A percentile compares a stretch with the other conserved stretches of the same genome.
Evolutionary conservation across 108 stramenopile species (phyloP).

Genomic region (Pseudonitzschia delicatissima): DNA sequence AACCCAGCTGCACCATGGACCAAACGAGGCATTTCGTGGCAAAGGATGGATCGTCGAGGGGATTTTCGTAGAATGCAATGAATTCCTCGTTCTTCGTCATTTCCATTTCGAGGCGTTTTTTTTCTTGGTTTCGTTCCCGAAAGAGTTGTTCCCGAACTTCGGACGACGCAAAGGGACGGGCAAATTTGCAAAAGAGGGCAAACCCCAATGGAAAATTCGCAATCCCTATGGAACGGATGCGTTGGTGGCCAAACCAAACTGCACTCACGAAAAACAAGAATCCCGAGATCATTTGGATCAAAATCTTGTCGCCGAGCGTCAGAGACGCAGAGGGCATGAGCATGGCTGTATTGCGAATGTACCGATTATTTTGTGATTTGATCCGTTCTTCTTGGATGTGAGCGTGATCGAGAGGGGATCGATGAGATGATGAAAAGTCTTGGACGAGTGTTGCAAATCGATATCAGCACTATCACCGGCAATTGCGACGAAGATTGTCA

Average conservation of each 20-base stretch:
- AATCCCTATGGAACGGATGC: not conserved
- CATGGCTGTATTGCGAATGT: not conserved
- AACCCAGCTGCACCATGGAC: not conserved
- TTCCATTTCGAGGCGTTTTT: not conserved
- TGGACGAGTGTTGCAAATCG: no score
- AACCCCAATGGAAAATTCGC: conserved; percentile 5
- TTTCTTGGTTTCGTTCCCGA: not conserved
- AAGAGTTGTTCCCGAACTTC: not conserved
- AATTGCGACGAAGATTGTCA: no score
- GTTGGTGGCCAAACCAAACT: not conserved
- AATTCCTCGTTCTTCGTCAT: not conserved
- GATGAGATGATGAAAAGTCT: no score
- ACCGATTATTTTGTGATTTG: no score
- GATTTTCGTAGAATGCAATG: not conserved
- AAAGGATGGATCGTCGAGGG: not conserved
- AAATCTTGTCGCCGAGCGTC: not conserved
- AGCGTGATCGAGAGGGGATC: no score
- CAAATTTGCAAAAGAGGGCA: conserved; percentile 8
- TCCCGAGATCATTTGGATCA: not conserved
- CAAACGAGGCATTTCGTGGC: not conserved
- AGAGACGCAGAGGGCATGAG: conserved; percentile 1
- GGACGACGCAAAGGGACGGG: not conserved
- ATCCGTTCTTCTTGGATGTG: no score
- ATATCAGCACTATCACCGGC: no score
- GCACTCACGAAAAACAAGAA: not conserved